A percentile compares a stretch with the other conserved stretches of the same genome.
Evolutionary conservation across 2,329 filamentous ascomycete species (phyloP).

Genomic region (Colletotrichum melonis): DNA sequence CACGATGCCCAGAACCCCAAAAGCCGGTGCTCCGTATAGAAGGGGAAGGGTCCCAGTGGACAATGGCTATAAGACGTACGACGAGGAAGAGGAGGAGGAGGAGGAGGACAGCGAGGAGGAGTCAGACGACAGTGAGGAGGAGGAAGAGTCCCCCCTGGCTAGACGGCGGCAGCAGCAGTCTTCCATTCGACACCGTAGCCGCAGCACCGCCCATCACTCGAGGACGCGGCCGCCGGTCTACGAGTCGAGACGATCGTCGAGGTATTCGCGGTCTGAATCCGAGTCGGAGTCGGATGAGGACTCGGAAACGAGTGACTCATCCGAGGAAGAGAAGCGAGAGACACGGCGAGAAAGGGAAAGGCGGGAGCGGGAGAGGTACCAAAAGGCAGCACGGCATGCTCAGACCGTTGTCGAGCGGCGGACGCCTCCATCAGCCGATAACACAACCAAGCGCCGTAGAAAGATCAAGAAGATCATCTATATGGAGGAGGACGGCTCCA

Average conservation of each 20-base stretch:
- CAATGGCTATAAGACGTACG: conserved; percentile 17
- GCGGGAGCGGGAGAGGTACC: conserved; percentile 9
- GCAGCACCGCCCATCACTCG: conserved; percentile 51
- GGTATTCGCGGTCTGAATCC: conserved; percentile 41
- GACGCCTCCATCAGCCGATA: conserved; percentile 35
- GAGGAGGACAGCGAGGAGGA: conserved; percentile 40
- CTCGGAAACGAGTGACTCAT: conserved; percentile 50
- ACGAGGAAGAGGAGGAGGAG: conserved; percentile 38
- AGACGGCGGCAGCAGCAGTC: background rate
- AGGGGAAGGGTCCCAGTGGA: conserved; percentile 29
- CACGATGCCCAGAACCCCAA: conserved; percentile 31
- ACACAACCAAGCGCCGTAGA: conserved; percentile 22
- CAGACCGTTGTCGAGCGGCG: conserved; percentile 27
- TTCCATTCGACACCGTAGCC: conserved; percentile 45
- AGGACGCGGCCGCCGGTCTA: conserved; percentile 41
- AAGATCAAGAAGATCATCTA: conserved; percentile 29
- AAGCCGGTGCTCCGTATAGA: conserved; percentile 19
- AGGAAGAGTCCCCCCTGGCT: background rate
- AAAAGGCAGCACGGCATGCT: conserved; percentile 5
- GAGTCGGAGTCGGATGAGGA: conserved; percentile 52
- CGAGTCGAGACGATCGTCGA: conserved; percentile 48
- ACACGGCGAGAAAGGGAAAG: conserved; percentile 29
- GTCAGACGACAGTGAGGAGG: background rate
- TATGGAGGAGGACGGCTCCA: conserved; percentile 28
- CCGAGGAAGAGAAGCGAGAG: conserved; percentile 43